Conservation (phyloP, 805 yeast species). For the Kodamaea neixiangensis region DNA sequence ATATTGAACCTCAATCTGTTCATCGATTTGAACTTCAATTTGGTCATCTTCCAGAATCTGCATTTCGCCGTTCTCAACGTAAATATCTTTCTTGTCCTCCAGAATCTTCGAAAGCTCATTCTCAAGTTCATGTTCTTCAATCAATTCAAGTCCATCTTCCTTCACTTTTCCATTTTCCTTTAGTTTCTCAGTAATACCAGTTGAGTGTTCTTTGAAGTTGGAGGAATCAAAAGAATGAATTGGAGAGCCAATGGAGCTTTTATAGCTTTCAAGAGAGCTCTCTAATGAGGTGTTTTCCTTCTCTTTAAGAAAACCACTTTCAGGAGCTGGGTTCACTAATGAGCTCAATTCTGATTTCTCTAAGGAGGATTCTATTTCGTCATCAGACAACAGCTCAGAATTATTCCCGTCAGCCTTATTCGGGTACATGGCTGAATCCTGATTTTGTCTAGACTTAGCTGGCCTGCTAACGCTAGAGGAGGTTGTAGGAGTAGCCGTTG, state of each 20-base stretch:
- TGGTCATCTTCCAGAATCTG: background rate
- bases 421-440: constrained; percentile 4
- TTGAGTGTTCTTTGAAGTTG: constrained; percentile 7
- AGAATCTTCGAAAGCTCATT: background rate
- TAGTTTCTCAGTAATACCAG: background rate
- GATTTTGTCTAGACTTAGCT: constrained; percentile 9
- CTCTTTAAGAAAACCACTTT: background rate
- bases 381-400: background rate
- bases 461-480: background rate
- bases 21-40: background rate
- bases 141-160: background rate
- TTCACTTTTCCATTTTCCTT: background rate
- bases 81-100: background rate
- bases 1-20: background rate
- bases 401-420: background rate
- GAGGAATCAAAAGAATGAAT: constrained; percentile 4
- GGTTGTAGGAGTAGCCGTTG: background rate
- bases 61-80: too few species aligned
- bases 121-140: background rate
- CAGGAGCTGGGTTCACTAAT: background rate
- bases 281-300: background rate
- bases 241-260: background rate
- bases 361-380: background rate
- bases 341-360: background rate
- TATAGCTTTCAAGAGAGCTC: background rate